Conservation (phyloP, 495 filamentous ascomycete species). For the Penicillium arizonense region DNA sequence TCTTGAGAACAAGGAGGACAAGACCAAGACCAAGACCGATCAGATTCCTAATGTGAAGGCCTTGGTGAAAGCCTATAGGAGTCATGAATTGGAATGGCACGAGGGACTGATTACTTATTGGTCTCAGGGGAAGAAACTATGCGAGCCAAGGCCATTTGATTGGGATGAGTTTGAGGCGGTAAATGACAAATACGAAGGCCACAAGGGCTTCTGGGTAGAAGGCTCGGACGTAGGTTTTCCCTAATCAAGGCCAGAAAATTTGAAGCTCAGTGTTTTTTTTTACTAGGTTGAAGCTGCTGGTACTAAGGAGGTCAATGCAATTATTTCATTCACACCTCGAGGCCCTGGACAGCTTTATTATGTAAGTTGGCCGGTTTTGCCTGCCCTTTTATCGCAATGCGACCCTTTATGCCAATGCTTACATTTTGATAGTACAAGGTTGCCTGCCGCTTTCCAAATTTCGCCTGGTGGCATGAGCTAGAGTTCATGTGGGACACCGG, state of each 20-base stretch:
- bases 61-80: constrained; percentile 1
- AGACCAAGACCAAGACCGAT: background rate
- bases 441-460: background rate
- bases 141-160: constrained; percentile 1
- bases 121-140: constrained; percentile 1
- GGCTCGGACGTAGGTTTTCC: background rate
- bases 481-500: background rate
- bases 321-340: background rate
- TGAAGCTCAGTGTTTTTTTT: background rate
- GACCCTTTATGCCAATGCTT: background rate
- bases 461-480: background rate
- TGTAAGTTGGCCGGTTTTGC: background rate
- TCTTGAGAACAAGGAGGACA: background rate
- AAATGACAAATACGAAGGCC: background rate
- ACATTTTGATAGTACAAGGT: background rate
- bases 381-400: too few relatives aligned
- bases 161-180: constrained; percentile 8
- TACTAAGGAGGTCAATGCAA: background rate
- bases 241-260: background rate
- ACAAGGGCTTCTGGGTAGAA: constrained; percentile 4
- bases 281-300: background rate
- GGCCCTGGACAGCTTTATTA: background rate
- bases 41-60: constrained; percentile 2
- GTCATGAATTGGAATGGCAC: background rate
- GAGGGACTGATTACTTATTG: constrained; percentile 6